Conservation (phyloP, 768 basidiomycete species). For the Mycena polygramma region DNA sequence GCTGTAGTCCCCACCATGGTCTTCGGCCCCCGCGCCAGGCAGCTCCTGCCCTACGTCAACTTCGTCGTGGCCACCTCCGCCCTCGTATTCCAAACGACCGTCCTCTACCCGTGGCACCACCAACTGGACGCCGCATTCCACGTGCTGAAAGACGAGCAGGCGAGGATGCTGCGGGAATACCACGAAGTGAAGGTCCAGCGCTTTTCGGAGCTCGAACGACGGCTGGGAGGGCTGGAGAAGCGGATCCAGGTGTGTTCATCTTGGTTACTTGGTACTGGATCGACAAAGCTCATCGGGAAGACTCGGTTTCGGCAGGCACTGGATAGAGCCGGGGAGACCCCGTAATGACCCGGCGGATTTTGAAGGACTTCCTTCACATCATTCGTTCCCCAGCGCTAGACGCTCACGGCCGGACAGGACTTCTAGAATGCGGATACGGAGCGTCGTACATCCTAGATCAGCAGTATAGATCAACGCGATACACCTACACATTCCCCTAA, state of each 20-base stretch:
- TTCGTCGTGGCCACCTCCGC: conserved; percentile 39
- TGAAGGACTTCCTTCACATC: too few species aligned
- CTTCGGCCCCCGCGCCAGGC: conserved; percentile 37
- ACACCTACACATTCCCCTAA: too few species aligned
- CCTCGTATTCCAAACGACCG: conserved; percentile 41
- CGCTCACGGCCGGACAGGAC: too few species aligned
- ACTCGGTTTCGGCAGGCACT: too few species aligned
- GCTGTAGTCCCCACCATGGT: conserved; percentile 28
- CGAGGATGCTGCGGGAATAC: conserved; percentile 34
- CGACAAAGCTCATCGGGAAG: too few species aligned
- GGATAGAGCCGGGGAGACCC: too few species aligned
- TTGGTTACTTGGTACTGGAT: background rate
- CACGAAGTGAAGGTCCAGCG: conserved; percentile 39
- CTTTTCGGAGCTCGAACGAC: conserved; percentile 29
- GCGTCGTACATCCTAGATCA: too few species aligned
- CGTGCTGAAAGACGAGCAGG: conserved; percentile 23
- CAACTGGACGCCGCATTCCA: conserved; percentile 41
- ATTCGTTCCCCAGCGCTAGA: too few species aligned
- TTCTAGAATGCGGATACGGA: too few species aligned
- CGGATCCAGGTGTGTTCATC: conserved; percentile 18
- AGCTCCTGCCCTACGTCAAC: conserved; percentile 41
- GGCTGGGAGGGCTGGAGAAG: conserved; percentile 13
- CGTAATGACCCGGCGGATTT: too few species aligned
- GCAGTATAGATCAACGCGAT: too few species aligned
- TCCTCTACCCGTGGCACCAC: conserved; percentile 44